These are phyloP conservation scores for Phytophthora pseudosyringae DNA, from an alignment of 352 stramenopile species.

Conservation along the genomic window DNA sequence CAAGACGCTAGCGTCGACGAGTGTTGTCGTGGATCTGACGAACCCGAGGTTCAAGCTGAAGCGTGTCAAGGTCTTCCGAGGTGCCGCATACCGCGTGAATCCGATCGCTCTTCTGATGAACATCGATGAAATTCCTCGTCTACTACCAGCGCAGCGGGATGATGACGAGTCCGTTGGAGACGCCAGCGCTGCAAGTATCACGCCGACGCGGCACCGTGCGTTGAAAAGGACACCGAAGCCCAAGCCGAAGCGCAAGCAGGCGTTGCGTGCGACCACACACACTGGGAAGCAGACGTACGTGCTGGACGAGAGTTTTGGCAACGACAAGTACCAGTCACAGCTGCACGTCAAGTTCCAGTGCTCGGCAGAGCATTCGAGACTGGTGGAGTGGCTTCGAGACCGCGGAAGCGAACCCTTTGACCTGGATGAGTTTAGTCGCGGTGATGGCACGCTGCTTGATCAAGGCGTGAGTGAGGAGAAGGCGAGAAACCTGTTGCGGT, in stretches of 20 bases:
- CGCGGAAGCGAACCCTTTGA: constrained; percentile 29
- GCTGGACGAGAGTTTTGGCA: constrained; percentile 45
- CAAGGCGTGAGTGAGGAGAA: constrained; percentile 34
- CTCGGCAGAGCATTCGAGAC: constrained; percentile 42
- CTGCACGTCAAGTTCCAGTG: constrained; percentile 63
- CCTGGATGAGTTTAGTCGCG: constrained; percentile 31
- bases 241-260: constrained; percentile 41
- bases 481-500: constrained; percentile 55
- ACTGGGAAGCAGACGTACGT: constrained; percentile 37
- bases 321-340: constrained; percentile 29
- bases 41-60: constrained; percentile 41
- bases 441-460: neutral
- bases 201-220: constrained; percentile 28
- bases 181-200: neutral
- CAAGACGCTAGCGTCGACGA: neutral
- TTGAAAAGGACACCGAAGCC: constrained; percentile 42
- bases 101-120: constrained; percentile 49
- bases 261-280: neutral
- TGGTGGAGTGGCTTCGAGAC: constrained; percentile 65
- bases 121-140: constrained; percentile 42
- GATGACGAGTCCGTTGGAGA: neutral
- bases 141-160: neutral
- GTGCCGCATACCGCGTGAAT: constrained; percentile 54
- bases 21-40: constrained; percentile 39
- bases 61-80: constrained; percentile 43